phyloP scores from a whole-genome alignment of 202 grass and related monocot genomes.

The Schoenoplectus tabernaemontani region DNA sequence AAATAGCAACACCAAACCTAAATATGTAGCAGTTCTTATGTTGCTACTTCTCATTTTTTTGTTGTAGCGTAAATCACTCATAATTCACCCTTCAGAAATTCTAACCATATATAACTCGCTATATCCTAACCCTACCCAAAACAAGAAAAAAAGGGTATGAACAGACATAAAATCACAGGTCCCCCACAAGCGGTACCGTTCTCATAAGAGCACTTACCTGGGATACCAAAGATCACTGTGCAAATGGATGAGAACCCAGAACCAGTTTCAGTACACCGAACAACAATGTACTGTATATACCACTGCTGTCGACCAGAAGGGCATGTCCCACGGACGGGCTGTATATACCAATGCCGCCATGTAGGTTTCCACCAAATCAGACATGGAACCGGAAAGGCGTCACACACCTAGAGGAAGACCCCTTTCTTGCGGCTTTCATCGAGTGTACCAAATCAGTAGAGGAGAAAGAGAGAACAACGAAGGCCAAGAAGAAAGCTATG shows the following conservation, averaged over 20 bases:
- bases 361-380: conserved; percentile 10
- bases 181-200: conserved; percentile 41
- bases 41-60: too few species aligned
- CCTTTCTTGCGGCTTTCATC: conserved; percentile 67
- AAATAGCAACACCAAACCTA: too few species aligned
- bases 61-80: neutral
- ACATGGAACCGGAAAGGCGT: neutral
- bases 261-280: neutral
- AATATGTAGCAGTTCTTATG: too few species aligned
- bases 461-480: neutral
- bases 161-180: neutral
- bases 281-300: too few species aligned
- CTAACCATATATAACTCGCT: neutral
- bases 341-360: conserved; percentile 54
- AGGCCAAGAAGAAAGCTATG: neutral
- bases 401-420: conserved; percentile 40
- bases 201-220: conserved; percentile 75
- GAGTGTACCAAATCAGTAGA: conserved; percentile 45
- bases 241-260: neutral
- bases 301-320: neutral
- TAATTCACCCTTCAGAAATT: neutral
- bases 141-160: conserved; percentile 14
- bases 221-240: conserved; percentile 42
- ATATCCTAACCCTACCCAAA: neutral
- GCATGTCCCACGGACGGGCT: conserved; percentile 5